Percentiles rank a stretch among this genome's conserved stretches.
These are phyloP conservation scores for Wickerhamiella vanderwaltii DNA, from an alignment of 805 yeast genomes.

Conservation along the genomic window DNA sequence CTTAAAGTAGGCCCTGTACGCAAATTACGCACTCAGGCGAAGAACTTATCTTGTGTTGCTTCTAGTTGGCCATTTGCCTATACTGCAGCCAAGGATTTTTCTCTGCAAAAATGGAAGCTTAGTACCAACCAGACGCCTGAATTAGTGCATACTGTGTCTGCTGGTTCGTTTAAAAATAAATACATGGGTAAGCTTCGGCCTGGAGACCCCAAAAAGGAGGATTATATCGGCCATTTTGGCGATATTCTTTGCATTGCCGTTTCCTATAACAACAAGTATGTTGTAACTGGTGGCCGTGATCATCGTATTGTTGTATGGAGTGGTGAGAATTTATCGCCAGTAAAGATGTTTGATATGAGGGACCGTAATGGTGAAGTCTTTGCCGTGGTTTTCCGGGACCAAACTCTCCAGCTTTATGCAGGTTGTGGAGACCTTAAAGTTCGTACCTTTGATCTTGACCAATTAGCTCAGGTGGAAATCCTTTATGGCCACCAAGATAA, in stretches of 20 bases:
- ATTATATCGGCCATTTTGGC: constrained; percentile 60
- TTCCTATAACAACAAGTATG: constrained; percentile 73
- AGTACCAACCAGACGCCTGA: constrained; percentile 43
- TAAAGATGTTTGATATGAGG: constrained; percentile 64
- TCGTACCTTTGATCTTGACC: constrained; percentile 75
- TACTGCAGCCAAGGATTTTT: constrained; percentile 72
- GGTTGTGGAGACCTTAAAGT: constrained; percentile 88
- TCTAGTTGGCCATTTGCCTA: constrained; percentile 50
- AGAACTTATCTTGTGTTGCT: constrained; percentile 31
- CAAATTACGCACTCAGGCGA: constrained; percentile 12
- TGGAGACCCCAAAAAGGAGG: constrained; percentile 31
- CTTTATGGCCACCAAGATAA: constrained; percentile 92
- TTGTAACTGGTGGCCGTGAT: constrained; percentile 87
- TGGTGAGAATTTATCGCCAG: constrained; percentile 58
- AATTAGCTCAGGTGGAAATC: constrained; percentile 78
- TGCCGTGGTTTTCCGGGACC: constrained; percentile 64
- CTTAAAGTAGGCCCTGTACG: constrained; percentile 11
- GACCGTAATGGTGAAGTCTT: constrained; percentile 61
- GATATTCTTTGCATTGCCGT: constrained; percentile 70
- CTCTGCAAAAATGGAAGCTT: constrained; percentile 65
- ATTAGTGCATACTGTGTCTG: constrained; percentile 51
- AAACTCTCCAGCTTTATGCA: constrained; percentile 75
- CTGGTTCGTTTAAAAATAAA: constrained; percentile 32
- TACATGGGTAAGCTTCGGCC: constrained; percentile 30
- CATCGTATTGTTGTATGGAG: constrained; percentile 77